A percentile compares a stretch with the other conserved stretches of the same genome.
phyloP scores from a whole-genome alignment of 139 green algal species.

The Chlorella vulgaris region DNA sequence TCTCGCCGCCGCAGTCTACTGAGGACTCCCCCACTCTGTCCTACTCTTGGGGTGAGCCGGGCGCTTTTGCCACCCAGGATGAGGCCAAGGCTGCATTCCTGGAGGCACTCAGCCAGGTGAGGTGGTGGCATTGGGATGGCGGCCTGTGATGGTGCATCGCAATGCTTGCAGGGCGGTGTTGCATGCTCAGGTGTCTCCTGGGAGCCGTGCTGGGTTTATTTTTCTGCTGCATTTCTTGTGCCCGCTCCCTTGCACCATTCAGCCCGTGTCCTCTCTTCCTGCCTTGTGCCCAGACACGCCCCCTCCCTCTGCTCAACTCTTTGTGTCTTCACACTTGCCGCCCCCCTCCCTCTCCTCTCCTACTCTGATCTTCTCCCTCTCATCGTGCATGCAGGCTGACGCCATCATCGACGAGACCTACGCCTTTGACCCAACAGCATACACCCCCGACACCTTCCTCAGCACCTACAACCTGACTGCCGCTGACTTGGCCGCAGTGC shows the following conservation, averaged over 20 bases:
- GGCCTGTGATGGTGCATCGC: too few relatives aligned
- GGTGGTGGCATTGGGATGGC: not conserved
- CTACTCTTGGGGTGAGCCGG: constrained; percentile 41
- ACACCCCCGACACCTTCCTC: constrained; percentile 52
- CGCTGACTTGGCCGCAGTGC: not conserved
- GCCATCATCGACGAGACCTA: constrained; percentile 75
- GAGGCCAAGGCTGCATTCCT: constrained; percentile 50
- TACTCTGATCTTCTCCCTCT: not conserved
- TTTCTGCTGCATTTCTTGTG: too few relatives aligned
- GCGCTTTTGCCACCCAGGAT: constrained; percentile 32
- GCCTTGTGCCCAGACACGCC: too few relatives aligned
- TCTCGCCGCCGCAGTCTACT: not conserved
- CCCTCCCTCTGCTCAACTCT: too few relatives aligned
- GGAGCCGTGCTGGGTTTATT: too few relatives aligned
- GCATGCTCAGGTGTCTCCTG: too few relatives aligned
- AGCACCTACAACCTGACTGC: constrained; percentile 26
- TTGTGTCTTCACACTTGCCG: too few relatives aligned
- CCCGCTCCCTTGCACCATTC: too few relatives aligned
- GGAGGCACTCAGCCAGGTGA: constrained; percentile 27
- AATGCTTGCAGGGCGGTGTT: too few relatives aligned
- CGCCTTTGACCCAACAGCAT: constrained; percentile 39
- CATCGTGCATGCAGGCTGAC: constrained; percentile 50
- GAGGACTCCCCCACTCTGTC: constrained; percentile 29
- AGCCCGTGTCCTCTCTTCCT: too few relatives aligned
- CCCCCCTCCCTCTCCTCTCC: not conserved